phyloP scores from a whole-genome alignment of 148 eudicot genomes.

The Vaccinium myrtillus region DNA sequence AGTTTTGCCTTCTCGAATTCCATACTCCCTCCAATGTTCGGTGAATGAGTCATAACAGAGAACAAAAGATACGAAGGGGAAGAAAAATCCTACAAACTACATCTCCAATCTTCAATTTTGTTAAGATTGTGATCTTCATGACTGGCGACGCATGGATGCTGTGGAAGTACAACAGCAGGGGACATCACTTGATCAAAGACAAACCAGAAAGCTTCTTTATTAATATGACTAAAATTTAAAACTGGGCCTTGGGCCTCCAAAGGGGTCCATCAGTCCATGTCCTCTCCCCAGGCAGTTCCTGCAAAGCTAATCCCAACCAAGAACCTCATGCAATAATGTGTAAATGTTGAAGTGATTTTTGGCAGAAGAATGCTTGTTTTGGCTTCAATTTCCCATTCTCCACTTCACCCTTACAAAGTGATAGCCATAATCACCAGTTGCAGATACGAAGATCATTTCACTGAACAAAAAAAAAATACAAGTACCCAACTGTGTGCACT shows the following conservation, averaged over 20 bases:
- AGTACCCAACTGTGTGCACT: neutral
- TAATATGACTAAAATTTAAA: slow-evolving; percentile 1
- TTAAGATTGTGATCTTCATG: neutral
- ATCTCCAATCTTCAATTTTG: neutral
- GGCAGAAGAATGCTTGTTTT: neutral
- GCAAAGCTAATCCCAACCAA: neutral
- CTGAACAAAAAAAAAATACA: neutral
- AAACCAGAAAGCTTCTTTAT: neutral
- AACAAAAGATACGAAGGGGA: neutral
- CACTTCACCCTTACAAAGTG: neutral
- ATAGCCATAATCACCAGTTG: neutral
- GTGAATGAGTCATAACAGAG: neutral
- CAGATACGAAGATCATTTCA: neutral
- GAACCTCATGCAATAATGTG: neutral
- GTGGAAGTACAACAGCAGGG: too few species aligned
- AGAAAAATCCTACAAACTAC: neutral
- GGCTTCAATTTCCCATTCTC: neutral
- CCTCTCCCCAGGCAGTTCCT: neutral
- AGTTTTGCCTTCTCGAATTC: too few species aligned
- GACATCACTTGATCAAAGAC: too few species aligned
- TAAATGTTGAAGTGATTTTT: neutral
- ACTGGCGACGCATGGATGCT: neutral
- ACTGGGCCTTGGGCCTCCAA: neutral
- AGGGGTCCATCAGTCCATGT: neutral
- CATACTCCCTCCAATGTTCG: neutral